Percentiles rank a stretch among this genome's conserved stretches.
Conservation (phyloP, 352 stramenopile species). For the Globisporangium sylvaticum region DNA sequence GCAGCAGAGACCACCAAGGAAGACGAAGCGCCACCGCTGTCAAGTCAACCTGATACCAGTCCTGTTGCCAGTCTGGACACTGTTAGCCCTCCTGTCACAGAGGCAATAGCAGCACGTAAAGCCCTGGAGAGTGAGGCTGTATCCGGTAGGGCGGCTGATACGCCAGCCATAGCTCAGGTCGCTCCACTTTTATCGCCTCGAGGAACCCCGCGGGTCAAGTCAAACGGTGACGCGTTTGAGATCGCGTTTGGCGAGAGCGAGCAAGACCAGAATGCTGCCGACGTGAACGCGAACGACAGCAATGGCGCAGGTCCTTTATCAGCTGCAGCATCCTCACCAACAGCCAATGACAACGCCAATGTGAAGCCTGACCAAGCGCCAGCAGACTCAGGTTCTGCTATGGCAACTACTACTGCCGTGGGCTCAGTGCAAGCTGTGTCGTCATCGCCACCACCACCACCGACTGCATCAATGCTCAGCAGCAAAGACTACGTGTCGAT, state of each 20-base stretch:
- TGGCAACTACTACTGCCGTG: neutral
- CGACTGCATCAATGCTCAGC: neutral
- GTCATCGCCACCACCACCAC: neutral
- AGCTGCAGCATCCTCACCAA: neutral
- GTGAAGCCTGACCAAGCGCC: neutral
- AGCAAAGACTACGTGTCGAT: constrained; percentile 29
- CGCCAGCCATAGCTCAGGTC: neutral
- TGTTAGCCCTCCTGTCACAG: too few species aligned
- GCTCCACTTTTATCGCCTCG: neutral
- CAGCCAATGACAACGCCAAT: neutral
- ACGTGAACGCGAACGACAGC: neutral
- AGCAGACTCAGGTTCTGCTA: neutral
- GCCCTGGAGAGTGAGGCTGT: neutral
- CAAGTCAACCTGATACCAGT: neutral
- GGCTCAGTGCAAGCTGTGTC: too few species aligned
- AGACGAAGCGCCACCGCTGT: neutral
- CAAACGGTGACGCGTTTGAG: constrained; percentile 6
- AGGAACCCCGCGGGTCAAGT: neutral
- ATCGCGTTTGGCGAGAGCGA: constrained; percentile 16
- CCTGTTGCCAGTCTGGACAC: neutral
- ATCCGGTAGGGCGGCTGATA: neutral
- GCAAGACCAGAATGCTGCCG: neutral
- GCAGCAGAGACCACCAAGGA: neutral
- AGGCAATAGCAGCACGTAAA: neutral
- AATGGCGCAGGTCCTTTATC: too few species aligned